A percentile compares a stretch with the other conserved stretches of the same genome.
Evolutionary conservation across 1,284 basidiomycete genomes (phyloP).

Genomic region (Pseudozyma sp.): DNA sequence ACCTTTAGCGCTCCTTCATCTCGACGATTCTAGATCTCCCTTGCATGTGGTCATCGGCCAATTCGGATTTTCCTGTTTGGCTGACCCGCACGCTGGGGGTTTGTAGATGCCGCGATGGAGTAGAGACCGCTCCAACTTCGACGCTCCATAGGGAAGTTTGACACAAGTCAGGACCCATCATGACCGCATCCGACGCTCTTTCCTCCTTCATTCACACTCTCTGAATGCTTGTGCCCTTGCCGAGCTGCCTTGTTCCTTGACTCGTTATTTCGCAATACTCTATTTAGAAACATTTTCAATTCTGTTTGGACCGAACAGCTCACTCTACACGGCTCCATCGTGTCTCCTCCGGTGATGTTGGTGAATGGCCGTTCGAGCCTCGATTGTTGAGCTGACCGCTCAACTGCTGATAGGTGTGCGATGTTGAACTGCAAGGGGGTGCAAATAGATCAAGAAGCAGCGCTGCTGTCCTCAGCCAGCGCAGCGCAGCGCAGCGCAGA

Average conservation of each 20-base stretch:
- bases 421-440: too few species aligned
- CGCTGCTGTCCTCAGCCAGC: too few species aligned
- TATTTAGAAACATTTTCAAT: conserved; percentile 11
- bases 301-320: too few species aligned
- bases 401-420: too few species aligned
- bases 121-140: conserved; percentile 2
- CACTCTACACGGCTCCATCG: too few species aligned
- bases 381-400: too few species aligned
- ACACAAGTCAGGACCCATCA: not conserved
- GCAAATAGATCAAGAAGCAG: too few species aligned
- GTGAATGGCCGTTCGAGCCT: too few species aligned
- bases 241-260: not conserved
- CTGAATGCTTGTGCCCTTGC: not conserved
- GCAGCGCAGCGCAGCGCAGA: too few species aligned
- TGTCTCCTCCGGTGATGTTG: too few species aligned
- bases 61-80: not conserved
- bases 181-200: conserved; percentile 4
- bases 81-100: not conserved
- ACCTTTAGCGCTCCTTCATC: conserved; percentile 21
- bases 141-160: not conserved
- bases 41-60: not conserved
- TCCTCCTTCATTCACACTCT: not conserved
- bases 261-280: conserved; percentile 7
- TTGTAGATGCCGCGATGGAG: not conserved
- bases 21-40: not conserved